Evolutionary conservation across 345 rosid species (phyloP).

Genomic region (Lepidium didymum): DNA sequence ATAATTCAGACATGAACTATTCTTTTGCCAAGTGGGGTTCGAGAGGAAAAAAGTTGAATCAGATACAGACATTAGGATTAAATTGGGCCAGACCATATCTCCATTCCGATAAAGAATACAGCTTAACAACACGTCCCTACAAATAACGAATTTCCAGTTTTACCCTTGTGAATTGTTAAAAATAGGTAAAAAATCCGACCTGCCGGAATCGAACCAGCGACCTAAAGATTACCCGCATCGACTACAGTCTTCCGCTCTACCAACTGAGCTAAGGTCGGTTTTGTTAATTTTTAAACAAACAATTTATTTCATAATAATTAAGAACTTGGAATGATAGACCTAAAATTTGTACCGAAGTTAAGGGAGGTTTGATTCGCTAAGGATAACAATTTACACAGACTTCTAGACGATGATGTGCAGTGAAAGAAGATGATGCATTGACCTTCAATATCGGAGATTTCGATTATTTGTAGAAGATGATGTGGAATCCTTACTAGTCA

Average conservation of each 20-base stretch:
- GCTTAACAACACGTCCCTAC: neutral
- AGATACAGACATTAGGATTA: slow-evolving; percentile 5
- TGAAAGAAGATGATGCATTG: too few relatives aligned
- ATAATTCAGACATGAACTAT: neutral
- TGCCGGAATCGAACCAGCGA: slow-evolving; percentile 68
- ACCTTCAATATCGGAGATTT: too few relatives aligned
- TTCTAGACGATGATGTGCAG: too few relatives aligned
- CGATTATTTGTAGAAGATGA: too few relatives aligned
- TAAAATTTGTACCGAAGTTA: too few relatives aligned
- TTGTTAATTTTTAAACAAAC: fast-evolving
- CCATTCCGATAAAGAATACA: neutral
- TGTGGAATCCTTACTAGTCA: too few relatives aligned
- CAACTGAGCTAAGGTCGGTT: slow-evolving; percentile 99
- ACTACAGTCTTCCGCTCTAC: slow-evolving; percentile 99
- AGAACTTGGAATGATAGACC: too few relatives aligned
- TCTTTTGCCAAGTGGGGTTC: slow-evolving; percentile 3
- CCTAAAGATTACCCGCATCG: slow-evolving; percentile 31
- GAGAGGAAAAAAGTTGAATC: neutral
- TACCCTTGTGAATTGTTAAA: neutral
- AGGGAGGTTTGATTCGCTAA: too few relatives aligned
- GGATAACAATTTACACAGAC: too few relatives aligned
- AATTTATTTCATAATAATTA: too few relatives aligned
- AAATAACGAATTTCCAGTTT: neutral
- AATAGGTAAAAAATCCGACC: slow-evolving; percentile 25
- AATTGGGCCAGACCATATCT: neutral